Conservation (phyloP, 2,329 filamentous ascomycete genomes). For the Monosporascus sp. region DNA sequence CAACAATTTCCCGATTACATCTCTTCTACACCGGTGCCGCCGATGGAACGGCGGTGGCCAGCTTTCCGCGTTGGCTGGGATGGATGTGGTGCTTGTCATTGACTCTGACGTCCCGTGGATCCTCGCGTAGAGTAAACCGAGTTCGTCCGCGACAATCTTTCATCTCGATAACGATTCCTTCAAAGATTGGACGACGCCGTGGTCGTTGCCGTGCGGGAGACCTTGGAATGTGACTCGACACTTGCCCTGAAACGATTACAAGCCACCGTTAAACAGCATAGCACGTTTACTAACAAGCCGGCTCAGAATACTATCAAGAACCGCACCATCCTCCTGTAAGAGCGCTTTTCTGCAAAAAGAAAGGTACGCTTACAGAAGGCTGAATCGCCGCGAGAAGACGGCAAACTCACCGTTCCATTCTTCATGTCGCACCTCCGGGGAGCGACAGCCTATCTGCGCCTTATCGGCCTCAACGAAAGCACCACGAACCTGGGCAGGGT, state of each 20-base stretch:
- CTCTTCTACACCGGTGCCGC: constrained; percentile 13
- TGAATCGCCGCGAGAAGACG: constrained; percentile 41
- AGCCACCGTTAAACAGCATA: not conserved
- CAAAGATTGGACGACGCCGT: constrained; percentile 54
- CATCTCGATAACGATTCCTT: constrained; percentile 67
- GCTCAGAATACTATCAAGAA: constrained; percentile 35
- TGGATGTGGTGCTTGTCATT: constrained; percentile 60
- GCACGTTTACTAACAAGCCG: not conserved
- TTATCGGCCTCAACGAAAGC: constrained; percentile 61
- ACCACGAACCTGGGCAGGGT: constrained; percentile 40
- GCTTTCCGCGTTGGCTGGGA: constrained; percentile 43
- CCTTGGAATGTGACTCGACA: constrained; percentile 44
- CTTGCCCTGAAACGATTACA: constrained; percentile 30
- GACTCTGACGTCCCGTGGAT: constrained; percentile 69
- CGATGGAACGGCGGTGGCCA: constrained; percentile 15
- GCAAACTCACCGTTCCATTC: constrained; percentile 50
- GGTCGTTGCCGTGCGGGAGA: constrained; percentile 46
- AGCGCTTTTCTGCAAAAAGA: too few relatives aligned
- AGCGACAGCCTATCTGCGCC: constrained; percentile 50
- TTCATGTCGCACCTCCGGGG: constrained; percentile 46
- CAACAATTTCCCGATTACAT: constrained; percentile 31
- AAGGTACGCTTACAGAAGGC: constrained; percentile 41
- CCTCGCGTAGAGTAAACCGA: constrained; percentile 56
- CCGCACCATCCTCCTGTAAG: constrained; percentile 35
- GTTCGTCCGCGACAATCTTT: constrained; percentile 49